phyloP scores from a whole-genome alignment of 345 rosid genomes.

The Eucalyptus erythrocorys region DNA sequence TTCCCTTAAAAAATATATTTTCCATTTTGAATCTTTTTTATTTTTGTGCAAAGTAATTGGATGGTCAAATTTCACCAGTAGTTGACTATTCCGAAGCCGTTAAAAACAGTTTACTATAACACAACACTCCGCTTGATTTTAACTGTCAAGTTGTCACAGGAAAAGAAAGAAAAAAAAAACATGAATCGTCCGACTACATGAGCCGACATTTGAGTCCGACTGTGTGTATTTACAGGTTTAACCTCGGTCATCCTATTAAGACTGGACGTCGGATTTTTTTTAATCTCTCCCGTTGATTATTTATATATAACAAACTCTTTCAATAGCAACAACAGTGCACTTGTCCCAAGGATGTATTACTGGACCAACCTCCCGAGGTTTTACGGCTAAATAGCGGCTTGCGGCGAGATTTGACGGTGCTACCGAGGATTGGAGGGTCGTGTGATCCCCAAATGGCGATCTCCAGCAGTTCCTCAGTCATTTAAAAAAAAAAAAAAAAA shows the following conservation, averaged over 20 bases:
- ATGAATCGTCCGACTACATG: neutral
- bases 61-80: neutral
- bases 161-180: neutral
- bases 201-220: neutral
- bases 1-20: neutral
- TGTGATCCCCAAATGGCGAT: no score
- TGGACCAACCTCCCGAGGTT: no score
- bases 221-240: neutral
- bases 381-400: no score
- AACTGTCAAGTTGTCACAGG: neutral
- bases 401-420: no score
- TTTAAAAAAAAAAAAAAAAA: no score
- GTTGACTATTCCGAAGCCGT: neutral
- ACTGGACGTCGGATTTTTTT: neutral
- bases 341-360: no score
- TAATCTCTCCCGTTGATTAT: neutral
- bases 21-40: neutral
- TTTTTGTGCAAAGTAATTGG: neutral
- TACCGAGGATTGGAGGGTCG: no score
- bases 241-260: neutral
- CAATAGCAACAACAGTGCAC: neutral
- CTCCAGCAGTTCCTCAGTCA: no score
- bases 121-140: neutral
- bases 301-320: no score
- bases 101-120: neutral